These are phyloP conservation scores for Porphyridium purpureum DNA, from an alignment of 23 red algal species.

Conservation along the genomic window DNA sequence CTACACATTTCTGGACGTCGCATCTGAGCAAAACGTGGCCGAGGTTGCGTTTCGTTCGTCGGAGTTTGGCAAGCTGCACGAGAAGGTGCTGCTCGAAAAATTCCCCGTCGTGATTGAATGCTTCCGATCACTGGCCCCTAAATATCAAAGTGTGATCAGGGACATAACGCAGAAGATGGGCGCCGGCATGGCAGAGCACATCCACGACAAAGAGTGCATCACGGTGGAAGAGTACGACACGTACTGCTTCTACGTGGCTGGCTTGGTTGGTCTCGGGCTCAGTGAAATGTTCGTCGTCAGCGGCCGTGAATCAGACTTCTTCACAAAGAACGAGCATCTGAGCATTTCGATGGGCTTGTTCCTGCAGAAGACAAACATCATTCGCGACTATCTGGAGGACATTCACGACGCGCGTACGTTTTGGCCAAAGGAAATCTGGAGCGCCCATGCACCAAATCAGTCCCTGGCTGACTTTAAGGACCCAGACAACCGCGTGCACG, in stretches of 20 bases:
- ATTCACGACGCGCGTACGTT: conserved; percentile 78
- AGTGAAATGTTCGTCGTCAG: conserved; percentile 59
- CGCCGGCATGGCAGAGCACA: conserved; percentile 84
- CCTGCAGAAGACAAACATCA: conserved; percentile 98
- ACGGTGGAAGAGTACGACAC: conserved; percentile 65
- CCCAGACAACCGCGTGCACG: conserved; percentile 29
- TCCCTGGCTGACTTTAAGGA: conserved; percentile 56
- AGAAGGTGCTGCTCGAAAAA: conserved; percentile 27
- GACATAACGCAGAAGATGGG: conserved; percentile 94
- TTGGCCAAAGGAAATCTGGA: conserved; percentile 93
- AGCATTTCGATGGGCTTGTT: conserved; percentile 95
- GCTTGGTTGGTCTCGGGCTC: conserved; percentile 77
- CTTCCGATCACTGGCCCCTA: conserved; percentile 25
- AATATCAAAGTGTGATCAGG: conserved; percentile 39
- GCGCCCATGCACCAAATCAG: conserved; percentile 37
- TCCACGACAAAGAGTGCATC: conserved; percentile 39
- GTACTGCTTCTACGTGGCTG: conserved; percentile 97
- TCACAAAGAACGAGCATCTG: conserved; percentile 28
- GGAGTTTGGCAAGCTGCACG: conserved; percentile 1
- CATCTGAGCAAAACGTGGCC: conserved; percentile 13
- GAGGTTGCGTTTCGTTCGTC: not conserved
- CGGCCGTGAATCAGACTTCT: conserved; percentile 14
- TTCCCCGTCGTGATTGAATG: conserved; percentile 56
- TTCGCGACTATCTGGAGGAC: conserved; percentile 93
- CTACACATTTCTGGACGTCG: no score